Evolutionary conservation across 2,329 filamentous ascomycete species (phyloP), one percentile per base, ranked within the genome.

Genomic region (Aspergillus brasiliensis): DNA sequence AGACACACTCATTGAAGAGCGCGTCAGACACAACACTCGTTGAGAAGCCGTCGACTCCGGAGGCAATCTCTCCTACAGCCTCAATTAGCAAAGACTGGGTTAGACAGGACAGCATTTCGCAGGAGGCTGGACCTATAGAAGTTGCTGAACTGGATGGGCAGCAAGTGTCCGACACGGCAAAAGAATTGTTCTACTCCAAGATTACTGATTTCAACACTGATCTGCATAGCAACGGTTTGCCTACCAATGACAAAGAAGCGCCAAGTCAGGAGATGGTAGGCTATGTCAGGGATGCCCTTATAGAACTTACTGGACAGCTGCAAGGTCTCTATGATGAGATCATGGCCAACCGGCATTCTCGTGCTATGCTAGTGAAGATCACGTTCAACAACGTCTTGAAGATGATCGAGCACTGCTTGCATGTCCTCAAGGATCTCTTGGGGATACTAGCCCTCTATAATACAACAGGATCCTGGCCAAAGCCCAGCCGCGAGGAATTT

Each of bases 141-240:
- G 71, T 76, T 17, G 75, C 74, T 3, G 74, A 77, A 53, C 57
- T 76, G 28, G 75, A 77, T 48, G 73, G 75, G 8, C 62, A 69
- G 25, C 74, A 77, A 58, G 66, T 77, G 4, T 57, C 65, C 17
- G 67, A 62, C 23, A 54, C 59, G 21, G 25, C 31, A 8, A 54
- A 56, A 34, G 56, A 57, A 27, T 19, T 31, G 51, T 64, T 31
- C 61, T 67, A 34, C 21, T 56, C 62, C 25, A 70, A 69, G 37
- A 65, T 68, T 27, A 65, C 66, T 6, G 47, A 66, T 37, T 57
- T 68, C 19, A 60, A 54, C 48, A 57, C 64, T 38, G 65, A 71
- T 25, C 44, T 68, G 3, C 58, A 57, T 37, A 48, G 48, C 23
- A 56, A 47, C 28, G 55, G 46, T 8, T 51, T 53, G 34, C 51